Percentiles rank a stretch among this genome's conserved stretches.
phyloP scores from a whole-genome alignment of 352 stramenopile species.

The Peronospora belbahrii region DNA sequence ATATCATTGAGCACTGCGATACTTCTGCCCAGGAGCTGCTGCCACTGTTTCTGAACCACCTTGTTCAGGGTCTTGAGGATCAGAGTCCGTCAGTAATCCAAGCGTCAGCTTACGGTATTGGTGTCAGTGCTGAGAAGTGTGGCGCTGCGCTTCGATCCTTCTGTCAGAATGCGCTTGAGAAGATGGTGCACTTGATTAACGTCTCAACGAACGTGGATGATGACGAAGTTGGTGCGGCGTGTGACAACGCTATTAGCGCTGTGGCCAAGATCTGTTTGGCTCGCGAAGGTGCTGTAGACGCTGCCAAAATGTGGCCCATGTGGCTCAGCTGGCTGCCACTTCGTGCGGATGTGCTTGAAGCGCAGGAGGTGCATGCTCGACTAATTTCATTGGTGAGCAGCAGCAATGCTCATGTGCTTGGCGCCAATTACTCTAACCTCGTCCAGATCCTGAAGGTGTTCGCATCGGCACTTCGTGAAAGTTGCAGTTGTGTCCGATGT shows the following conservation, averaged over 20 bases:
- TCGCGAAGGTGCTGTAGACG: slow-evolving; percentile 50
- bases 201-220: slow-evolving; percentile 44
- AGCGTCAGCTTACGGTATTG: slow-evolving; percentile 75
- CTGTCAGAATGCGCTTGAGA: slow-evolving; percentile 55
- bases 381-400: slow-evolving; percentile 56
- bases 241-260: slow-evolving; percentile 76
- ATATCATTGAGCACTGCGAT: slow-evolving; percentile 83
- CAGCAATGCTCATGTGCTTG: slow-evolving; percentile 57
- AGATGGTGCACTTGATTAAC: slow-evolving; percentile 60
- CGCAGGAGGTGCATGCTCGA: slow-evolving; percentile 64
- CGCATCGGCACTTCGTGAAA: slow-evolving; percentile 61
- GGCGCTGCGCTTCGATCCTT: slow-evolving; percentile 63
- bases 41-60: slow-evolving; percentile 59
- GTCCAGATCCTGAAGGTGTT: slow-evolving; percentile 67
- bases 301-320: slow-evolving; percentile 50
- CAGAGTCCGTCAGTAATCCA: slow-evolving; percentile 57
- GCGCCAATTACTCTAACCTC: slow-evolving; percentile 57
- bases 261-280: slow-evolving; percentile 72
- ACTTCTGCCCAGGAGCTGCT: slow-evolving; percentile 61
- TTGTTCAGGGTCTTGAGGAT: slow-evolving; percentile 70
- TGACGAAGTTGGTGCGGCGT: slow-evolving; percentile 53
- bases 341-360: slow-evolving; percentile 69
- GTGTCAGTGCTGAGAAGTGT: slow-evolving; percentile 76
- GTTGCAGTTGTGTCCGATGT: slow-evolving; percentile 19
- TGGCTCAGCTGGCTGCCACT: slow-evolving; percentile 82